Evolutionary conservation across 371 early-diverging fungal genomes (phyloP).

Genomic region (Gilbertella persicaria): DNA sequence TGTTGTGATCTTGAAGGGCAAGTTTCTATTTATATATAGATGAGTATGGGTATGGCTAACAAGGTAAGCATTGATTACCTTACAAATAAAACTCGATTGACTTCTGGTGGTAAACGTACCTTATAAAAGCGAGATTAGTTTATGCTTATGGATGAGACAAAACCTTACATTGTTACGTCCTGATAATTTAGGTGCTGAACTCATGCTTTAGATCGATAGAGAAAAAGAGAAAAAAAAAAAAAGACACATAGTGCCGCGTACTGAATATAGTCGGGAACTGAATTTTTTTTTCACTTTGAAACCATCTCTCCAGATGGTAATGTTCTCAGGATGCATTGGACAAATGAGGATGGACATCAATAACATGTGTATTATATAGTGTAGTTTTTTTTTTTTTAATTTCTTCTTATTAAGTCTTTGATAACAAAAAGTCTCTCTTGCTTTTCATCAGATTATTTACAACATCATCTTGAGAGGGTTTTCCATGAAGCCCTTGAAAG

Average conservation of each 20-base stretch:
- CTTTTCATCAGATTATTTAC: conserved; percentile 66
- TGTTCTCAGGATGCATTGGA: too few relatives aligned
- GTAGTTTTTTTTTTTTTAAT: too few relatives aligned
- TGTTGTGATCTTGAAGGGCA: conserved; percentile 93
- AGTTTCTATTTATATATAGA: conserved; percentile 57
- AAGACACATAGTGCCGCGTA: too few relatives aligned
- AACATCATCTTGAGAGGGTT: conserved; percentile 95
- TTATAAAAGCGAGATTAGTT: conserved; percentile 15
- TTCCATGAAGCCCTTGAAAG: conserved; percentile 93
- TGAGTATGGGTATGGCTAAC: too few relatives aligned
- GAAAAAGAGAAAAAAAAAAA: conserved; percentile 1
- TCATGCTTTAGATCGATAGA: conserved; percentile 6
- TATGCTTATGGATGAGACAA: not conserved
- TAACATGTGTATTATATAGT: too few relatives aligned
- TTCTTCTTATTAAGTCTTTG: too few relatives aligned
- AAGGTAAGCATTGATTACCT: too few relatives aligned
- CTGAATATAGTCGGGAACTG: too few relatives aligned
- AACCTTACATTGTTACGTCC: conserved; percentile 20
- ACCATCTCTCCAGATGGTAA: too few relatives aligned
- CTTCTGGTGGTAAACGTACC: conserved; percentile 91
- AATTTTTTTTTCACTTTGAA: too few relatives aligned
- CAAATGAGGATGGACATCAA: too few relatives aligned
- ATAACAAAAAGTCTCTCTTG: too few relatives aligned
- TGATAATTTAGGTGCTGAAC: conserved; percentile 18
- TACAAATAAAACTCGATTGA: conserved; percentile 89